Percentiles rank a stretch among this genome's conserved stretches.
These are phyloP conservation scores for Eragrostis nindensis DNA, from an alignment of 176 grass and related monocot genomes.

Conservation along the genomic window DNA sequence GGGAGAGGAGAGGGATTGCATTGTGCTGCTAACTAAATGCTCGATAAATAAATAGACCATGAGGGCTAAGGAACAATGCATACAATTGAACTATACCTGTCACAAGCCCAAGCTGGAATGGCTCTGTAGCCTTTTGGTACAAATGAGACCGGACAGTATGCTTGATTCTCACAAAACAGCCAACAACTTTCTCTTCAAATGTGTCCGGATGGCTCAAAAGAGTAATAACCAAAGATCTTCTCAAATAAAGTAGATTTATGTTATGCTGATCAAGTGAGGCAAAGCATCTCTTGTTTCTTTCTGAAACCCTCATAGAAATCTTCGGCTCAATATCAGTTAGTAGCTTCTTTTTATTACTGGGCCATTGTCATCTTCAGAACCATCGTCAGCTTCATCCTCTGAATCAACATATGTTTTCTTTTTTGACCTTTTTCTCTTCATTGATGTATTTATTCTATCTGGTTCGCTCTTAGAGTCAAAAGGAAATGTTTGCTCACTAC, in stretches of 20 bases:
- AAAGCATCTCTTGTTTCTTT: constrained; percentile 53
- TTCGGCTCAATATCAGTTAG: constrained; percentile 30
- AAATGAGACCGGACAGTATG: constrained; percentile 16
- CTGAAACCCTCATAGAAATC: constrained; percentile 48
- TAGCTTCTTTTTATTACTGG: constrained; percentile 35
- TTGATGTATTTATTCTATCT: constrained; percentile 43
- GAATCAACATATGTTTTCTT: constrained; percentile 65
- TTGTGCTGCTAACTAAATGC: constrained; percentile 18
- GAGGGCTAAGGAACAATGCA: constrained; percentile 8
- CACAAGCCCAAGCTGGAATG: constrained; percentile 70
- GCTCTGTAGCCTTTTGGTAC: constrained; percentile 37
- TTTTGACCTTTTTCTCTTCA: constrained; percentile 62
- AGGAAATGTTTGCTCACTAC: constrained; percentile 39
- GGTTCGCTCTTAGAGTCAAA: constrained; percentile 37
- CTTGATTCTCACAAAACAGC: constrained; percentile 80
- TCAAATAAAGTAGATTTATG: constrained; percentile 72
- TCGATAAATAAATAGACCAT: constrained; percentile 32
- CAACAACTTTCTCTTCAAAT: constrained; percentile 78
- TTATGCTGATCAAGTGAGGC: constrained; percentile 64
- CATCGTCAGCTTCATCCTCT: constrained; percentile 51
- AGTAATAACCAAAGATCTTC: constrained; percentile 57
- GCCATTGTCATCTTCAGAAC: constrained; percentile 49
- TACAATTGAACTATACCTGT: constrained; percentile 59
- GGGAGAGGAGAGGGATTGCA: not conserved
- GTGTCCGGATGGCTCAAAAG: constrained; percentile 64